Evolutionary conservation across 345 rosid genomes (phyloP), one percentile per base, ranked within the genome.

Genomic region (Acer negundo): DNA sequence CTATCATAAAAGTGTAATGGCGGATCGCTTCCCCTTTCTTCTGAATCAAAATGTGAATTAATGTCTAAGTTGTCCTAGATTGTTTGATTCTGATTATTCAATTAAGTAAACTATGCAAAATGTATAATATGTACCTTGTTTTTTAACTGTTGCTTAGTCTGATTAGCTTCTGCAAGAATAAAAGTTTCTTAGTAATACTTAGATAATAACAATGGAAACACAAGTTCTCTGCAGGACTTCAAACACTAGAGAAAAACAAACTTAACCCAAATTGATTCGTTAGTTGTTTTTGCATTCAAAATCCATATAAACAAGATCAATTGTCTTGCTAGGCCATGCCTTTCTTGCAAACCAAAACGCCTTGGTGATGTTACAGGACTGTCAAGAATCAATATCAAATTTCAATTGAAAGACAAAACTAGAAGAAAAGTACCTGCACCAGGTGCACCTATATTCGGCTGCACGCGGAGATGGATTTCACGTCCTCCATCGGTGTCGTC

Each of bases 391-490:
- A 26, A 26, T 26, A 26, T 26, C 55, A 49, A 49, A 15, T 49
- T 49, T 12, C 28, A 7, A 49, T 49, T 49, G 55, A 66, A 23
- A 12, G 4, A 64, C 51, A 61, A 46, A 51, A 44, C 5, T 49
- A 49, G 49, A 63, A 38, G 12, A 8, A 55, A 58, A 47, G 64
- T 53, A 77, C 42, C 15, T 76, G 79, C 85, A 22, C 72, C 83
- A n/a, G n/a, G n/a, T n/a, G n/a, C n/a, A 90, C 93, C 90, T 80
- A 78, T 59, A 62, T 85, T 91, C 0, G 47, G 89, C 58, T 16
- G 42, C n/a, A 78, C 78, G 1, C 92, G 91, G 26, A 90, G 62
- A 75, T 61, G 49, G 28, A 93, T 63, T 22, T 85, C 56, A 4
- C 46, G 88, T 55, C 87, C 86, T 4, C 80, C 75, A 68, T 69